These are phyloP conservation scores for Wolfiporia cocos DNA, from an alignment of 1,284 basidiomycete genomes.

Conservation along the genomic window DNA sequence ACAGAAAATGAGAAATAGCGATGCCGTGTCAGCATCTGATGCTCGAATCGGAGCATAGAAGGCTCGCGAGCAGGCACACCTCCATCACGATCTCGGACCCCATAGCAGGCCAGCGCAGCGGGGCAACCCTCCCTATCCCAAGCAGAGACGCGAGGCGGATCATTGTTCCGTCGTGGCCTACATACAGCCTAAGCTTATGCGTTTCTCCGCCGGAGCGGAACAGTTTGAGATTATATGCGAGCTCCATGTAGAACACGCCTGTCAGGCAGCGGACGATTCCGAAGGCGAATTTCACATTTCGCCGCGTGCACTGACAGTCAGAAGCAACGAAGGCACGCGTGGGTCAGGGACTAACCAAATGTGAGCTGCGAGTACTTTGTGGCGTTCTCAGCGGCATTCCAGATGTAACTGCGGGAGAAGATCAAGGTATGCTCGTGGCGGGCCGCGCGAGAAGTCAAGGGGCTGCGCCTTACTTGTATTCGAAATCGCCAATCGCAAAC, in stretches of 20 bases:
- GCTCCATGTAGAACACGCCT: slow-evolving; percentile 30
- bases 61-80: slow-evolving; percentile 23
- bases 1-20: too few relatives aligned
- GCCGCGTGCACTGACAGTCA: not conserved
- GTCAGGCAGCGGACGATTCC: not conserved
- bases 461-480: slow-evolving; percentile 50
- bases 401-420: slow-evolving; percentile 38
- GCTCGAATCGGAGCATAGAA: not conserved
- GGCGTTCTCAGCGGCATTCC: slow-evolving; percentile 40
- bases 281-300: not conserved
- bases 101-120: slow-evolving; percentile 44
- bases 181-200: slow-evolving; percentile 36
- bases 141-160: slow-evolving; percentile 42
- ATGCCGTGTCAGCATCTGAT: not conserved
- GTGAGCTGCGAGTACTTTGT: slow-evolving; percentile 40
- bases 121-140: slow-evolving; percentile 31
- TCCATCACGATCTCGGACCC: slow-evolving; percentile 48
- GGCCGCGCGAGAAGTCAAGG: slow-evolving; percentile 5
- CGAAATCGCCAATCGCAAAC: slow-evolving; percentile 39
- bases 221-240: slow-evolving; percentile 25
- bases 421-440: not conserved
- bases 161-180: slow-evolving; percentile 48
- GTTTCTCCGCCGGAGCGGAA: slow-evolving; percentile 29
- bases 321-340: not conserved
- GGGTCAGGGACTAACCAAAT: slow-evolving; percentile 29